These are phyloP conservation scores for Parathielavia appendiculata DNA, from an alignment of 495 filamentous ascomycete genomes.

Conservation along the genomic window DNA sequence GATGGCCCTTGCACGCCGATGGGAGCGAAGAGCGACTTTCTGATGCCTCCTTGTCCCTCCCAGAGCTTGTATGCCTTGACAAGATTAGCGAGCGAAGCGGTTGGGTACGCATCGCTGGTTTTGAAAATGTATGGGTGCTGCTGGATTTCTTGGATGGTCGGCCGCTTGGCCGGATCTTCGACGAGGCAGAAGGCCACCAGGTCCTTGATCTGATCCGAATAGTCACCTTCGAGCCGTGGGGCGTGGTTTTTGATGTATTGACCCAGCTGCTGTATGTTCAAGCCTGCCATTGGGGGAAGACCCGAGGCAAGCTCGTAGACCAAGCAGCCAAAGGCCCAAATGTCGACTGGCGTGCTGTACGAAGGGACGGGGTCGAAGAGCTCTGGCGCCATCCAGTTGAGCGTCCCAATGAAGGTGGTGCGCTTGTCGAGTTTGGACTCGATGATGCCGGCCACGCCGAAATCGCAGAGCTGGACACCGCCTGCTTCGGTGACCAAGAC, in stretches of 20 bases:
- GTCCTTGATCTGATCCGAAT: constrained; percentile 67
- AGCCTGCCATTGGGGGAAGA: constrained; percentile 60
- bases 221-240: constrained; percentile 72
- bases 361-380: constrained; percentile 55
- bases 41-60: constrained; percentile 77
- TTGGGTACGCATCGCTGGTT: constrained; percentile 64
- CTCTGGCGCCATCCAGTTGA: constrained; percentile 96
- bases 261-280: constrained; percentile 51
- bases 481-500: constrained; percentile 86
- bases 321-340: constrained; percentile 93
- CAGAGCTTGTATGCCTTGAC: constrained; percentile 79
- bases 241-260: constrained; percentile 56
- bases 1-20: constrained; percentile 62
- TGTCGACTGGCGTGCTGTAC: constrained; percentile 72
- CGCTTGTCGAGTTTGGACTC: constrained; percentile 81
- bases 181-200: constrained; percentile 78
- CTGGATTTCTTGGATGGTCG: constrained; percentile 62
- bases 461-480: constrained; percentile 85
- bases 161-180: constrained; percentile 66
- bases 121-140: constrained; percentile 58
- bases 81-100: constrained; percentile 61
- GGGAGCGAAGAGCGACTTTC: constrained; percentile 73
- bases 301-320: constrained; percentile 89
- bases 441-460: constrained; percentile 85
- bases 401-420: constrained; percentile 89